Conservation (phyloP, 208 protist genomes). For the Vickermania spadyakhi region DNA sequence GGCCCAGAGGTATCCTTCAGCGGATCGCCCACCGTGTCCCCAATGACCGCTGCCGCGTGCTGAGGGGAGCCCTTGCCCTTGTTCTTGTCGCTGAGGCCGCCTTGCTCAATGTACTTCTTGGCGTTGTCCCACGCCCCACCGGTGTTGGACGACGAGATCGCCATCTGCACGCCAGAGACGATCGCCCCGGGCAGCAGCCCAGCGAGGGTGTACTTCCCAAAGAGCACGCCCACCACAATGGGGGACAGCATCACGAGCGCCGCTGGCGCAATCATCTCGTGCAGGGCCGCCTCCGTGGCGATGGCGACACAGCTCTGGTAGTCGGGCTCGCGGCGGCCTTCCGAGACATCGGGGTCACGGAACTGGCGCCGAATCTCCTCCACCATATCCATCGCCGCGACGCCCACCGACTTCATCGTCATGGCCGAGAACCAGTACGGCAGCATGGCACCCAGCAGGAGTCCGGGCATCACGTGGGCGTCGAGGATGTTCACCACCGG, state of each 20-base stretch:
- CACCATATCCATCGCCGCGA: slow-evolving; percentile 91
- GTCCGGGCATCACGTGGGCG: slow-evolving; percentile 66
- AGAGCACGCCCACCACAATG: slow-evolving; percentile 86
- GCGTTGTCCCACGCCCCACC: slow-evolving; percentile 97
- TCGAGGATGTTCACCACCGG: slow-evolving; percentile 68
- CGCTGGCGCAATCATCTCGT: slow-evolving; percentile 92
- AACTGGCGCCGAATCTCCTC: slow-evolving; percentile 94
- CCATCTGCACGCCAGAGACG: slow-evolving; percentile 90
- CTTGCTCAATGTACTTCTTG: slow-evolving; percentile 96
- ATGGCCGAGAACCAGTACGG: slow-evolving; percentile 94
- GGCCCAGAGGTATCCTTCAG: slow-evolving; percentile 96
- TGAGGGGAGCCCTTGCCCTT: slow-evolving; percentile 87
- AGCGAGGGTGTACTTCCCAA: slow-evolving; percentile 87
- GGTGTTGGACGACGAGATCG: slow-evolving; percentile 92
- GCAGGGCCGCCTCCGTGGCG: slow-evolving; percentile 82
- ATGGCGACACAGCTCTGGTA: slow-evolving; percentile 92
- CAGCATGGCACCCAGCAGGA: slow-evolving; percentile 91
- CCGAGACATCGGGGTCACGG: slow-evolving; percentile 66
- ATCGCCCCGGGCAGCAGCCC: slow-evolving; percentile 87
- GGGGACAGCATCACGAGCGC: slow-evolving; percentile 90
- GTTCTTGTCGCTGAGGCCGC: slow-evolving; percentile 76
- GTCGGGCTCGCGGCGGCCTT: slow-evolving; percentile 85
- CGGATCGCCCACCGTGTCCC: slow-evolving; percentile 96
- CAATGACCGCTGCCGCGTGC: slow-evolving; percentile 94
- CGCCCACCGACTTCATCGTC: slow-evolving; percentile 92